Percentiles rank a stretch among this genome's conserved stretches.
Evolutionary conservation across 805 yeast genomes (phyloP).

Genomic region (Candida namnaoensis): DNA sequence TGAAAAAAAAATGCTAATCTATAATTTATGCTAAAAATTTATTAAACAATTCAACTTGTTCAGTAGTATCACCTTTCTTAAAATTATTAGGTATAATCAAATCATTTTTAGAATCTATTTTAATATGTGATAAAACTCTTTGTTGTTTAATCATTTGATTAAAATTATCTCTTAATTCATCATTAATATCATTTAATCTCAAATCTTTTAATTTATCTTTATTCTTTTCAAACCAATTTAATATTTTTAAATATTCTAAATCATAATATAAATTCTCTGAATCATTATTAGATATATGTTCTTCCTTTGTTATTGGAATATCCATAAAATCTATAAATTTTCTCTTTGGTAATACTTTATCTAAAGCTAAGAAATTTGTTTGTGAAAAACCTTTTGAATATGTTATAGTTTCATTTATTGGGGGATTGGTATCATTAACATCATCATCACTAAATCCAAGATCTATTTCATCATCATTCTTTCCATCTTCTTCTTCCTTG

Average conservation of each 20-base stretch:
- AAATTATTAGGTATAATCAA: no score
- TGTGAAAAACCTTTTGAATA: conserved; percentile 8
- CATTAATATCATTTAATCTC: conserved; percentile 5
- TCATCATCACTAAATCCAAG: conserved; percentile 4
- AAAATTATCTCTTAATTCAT: not conserved
- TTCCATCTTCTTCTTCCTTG: conserved; percentile 3
- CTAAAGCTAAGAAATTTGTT: conserved; percentile 68
- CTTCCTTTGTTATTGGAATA: conserved; percentile 24
- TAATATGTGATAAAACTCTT: not conserved
- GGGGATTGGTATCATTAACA: not conserved
- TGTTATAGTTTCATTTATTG: not conserved
- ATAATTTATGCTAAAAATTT: no score
- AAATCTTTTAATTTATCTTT: conserved; percentile 7
- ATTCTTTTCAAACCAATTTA: conserved; percentile 9
- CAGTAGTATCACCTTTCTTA: no score
- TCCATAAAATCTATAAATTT: conserved; percentile 44
- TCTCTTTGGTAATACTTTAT: conserved; percentile 70
- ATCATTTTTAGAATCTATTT: not conserved
- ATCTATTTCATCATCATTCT: conserved; percentile 12
- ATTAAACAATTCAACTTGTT: no score
- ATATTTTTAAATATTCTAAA: conserved; percentile 10
- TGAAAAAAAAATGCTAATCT: no score
- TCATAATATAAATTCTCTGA: conserved; percentile 8
- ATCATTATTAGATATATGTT: conserved; percentile 4
- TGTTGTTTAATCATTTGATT: no score